Conservation (phyloP, 2,329 filamentous ascomycete species). For the Colletotrichum spaethianum region DNA sequence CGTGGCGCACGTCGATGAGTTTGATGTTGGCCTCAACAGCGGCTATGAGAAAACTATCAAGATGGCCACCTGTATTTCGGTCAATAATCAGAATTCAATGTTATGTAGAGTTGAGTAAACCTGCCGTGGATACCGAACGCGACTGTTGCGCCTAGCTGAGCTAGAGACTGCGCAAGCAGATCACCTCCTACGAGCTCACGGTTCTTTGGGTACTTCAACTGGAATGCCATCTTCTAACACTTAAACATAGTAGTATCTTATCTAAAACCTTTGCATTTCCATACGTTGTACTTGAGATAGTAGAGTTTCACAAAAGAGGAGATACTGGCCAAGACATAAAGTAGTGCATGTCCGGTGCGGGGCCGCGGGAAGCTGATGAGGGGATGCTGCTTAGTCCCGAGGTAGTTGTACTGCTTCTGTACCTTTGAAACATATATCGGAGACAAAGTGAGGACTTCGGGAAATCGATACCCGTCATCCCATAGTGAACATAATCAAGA, state of each 20-base stretch:
- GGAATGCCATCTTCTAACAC: slow-evolving; percentile 11
- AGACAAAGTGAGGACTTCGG: neutral
- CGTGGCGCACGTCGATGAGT: slow-evolving; percentile 28
- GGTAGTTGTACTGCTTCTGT: neutral
- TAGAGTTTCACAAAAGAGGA: no score
- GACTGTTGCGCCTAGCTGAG: slow-evolving; percentile 14
- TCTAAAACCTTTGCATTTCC: neutral
- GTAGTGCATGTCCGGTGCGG: neutral
- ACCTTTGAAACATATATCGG: neutral
- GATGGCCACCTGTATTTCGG: slow-evolving; percentile 6
- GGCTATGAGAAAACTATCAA: slow-evolving; percentile 27
- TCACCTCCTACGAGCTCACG: slow-evolving; percentile 26
- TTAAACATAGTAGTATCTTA: neutral
- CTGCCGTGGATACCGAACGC: slow-evolving; percentile 23
- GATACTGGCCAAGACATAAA: no score
- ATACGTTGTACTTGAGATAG: neutral
- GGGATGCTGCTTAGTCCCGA: neutral
- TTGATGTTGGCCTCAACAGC: slow-evolving; percentile 33
- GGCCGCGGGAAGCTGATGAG: slow-evolving; percentile 1
- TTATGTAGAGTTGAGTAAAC: neutral
- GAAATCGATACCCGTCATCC: slow-evolving; percentile 3
- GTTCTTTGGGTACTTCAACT: slow-evolving; percentile 10
- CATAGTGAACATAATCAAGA: no score
- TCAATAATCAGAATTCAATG: no score
- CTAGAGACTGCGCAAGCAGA: slow-evolving; percentile 25